Evolutionary conservation across 2,329 filamentous ascomycete species (phyloP), one percentile per base, ranked within the genome.

Genomic region (Pseudogymnoascus sp.): DNA sequence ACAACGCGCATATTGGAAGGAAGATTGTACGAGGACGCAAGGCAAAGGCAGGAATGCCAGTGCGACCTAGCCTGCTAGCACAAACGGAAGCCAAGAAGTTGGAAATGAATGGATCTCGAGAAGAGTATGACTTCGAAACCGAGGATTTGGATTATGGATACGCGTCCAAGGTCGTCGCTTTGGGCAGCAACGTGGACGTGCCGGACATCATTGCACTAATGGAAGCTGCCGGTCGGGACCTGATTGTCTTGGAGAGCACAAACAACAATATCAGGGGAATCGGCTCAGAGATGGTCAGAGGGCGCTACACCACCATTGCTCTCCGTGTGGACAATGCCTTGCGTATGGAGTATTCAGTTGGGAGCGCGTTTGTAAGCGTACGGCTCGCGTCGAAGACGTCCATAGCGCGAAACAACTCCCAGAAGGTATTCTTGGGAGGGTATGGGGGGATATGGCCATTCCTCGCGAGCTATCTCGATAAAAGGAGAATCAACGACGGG

Each of bases 231-330:
- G 60, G 63, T 19, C 39, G 62, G 5, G 77, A 84, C 56, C 72
- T 78, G 63, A 77, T 86, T 63, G 69, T 87, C 57, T 73, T 84
- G 15, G 84, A 85, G 33, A 57, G 55, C 55, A 57, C 55, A 57
- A 57, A 57, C 33, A 35, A 57, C 12, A 71, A 71, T 70, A 78
- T 72, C 45, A 74, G 71, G 12, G 69, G 74, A 61, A 75, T 75
- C 35, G 73, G 64, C n/a, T 67, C 73, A 1, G 76, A 78, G 61
- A 59, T 77, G 74, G 77, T 80, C 1, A 73, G 76, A 55, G 87
- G 87, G 2, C 76, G 83, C 52, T 89, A 83, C 69, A 92, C 86
- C 68, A 89, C 95, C 64, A 79, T 95, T 58, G 89, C 85, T 0
- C 73, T 90, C 0, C 78, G 85, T 8, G 78, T 86, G 1, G 76